Conservation (phyloP, 805 yeast genomes). For the Torulaspora maleeae region DNA sequence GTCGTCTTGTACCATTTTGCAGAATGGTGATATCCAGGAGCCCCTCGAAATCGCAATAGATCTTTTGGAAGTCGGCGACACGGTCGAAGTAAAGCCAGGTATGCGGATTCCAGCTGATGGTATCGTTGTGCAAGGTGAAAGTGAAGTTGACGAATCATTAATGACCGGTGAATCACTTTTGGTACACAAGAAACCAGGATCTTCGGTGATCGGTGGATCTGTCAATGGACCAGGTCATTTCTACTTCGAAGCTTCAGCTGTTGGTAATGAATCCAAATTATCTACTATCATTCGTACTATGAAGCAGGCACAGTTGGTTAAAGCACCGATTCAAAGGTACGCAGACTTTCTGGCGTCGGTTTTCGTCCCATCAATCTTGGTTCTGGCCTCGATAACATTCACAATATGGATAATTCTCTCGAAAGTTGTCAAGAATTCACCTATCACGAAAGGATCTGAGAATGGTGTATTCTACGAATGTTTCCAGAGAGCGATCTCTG, state of each 20-base stretch:
- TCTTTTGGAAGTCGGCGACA: slow-evolving; percentile 69
- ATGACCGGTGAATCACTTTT: slow-evolving; percentile 90
- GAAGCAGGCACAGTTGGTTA: slow-evolving; percentile 79
- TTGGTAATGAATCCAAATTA: slow-evolving; percentile 82
- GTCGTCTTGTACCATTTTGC: slow-evolving; percentile 60
- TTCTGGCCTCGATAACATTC: slow-evolving; percentile 62
- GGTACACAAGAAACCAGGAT: slow-evolving; percentile 56
- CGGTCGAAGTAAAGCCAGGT: slow-evolving; percentile 78
- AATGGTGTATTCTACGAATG: slow-evolving; percentile 63
- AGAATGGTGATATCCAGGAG: slow-evolving; percentile 33
- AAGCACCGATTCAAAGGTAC: slow-evolving; percentile 85
- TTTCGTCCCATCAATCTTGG: slow-evolving; percentile 74
- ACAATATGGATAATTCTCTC: slow-evolving; percentile 50
- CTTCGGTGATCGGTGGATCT: slow-evolving; percentile 80
- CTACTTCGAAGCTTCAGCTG: slow-evolving; percentile 58
- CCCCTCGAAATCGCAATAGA: slow-evolving; percentile 57
- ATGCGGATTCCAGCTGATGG: slow-evolving; percentile 93
- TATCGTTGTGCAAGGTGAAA: slow-evolving; percentile 62
- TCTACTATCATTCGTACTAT: slow-evolving; percentile 83
- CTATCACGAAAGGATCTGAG: slow-evolving; percentile 42
- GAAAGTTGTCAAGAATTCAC: slow-evolving; percentile 38
- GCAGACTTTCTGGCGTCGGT: slow-evolving; percentile 82
- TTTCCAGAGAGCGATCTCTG: slow-evolving; percentile 79
- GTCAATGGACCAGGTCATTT: slow-evolving; percentile 74
- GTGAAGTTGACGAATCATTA: slow-evolving; percentile 84